These are phyloP conservation scores for Pseudogymnoascus sp. DNA, from an alignment of 2,329 filamentous ascomycete genomes.

Conservation along the genomic window DNA sequence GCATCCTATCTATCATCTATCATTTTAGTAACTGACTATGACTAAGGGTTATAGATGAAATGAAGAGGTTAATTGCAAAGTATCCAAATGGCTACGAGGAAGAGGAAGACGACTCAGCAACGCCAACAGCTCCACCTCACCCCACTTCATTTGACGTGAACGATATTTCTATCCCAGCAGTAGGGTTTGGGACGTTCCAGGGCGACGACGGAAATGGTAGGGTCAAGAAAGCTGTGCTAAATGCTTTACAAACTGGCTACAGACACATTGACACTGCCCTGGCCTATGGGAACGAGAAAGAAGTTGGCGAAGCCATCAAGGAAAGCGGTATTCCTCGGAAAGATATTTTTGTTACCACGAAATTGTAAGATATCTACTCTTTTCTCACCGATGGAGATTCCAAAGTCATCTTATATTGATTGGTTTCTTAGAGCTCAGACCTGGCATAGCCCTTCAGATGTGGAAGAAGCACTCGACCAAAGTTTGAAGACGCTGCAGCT, in stretches of 20 bases:
- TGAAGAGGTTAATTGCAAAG: slow-evolving; percentile 11
- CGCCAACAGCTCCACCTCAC: not conserved
- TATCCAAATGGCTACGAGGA: slow-evolving; percentile 12
- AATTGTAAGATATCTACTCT: slow-evolving; percentile 39
- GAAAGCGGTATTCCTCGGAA: slow-evolving; percentile 31
- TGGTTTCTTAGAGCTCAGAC: slow-evolving; percentile 63
- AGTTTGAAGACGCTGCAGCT: slow-evolving; percentile 74
- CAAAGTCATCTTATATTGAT: slow-evolving; percentile 52
- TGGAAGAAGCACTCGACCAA: slow-evolving; percentile 73
- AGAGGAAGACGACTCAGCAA: not conserved
- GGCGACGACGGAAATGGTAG: slow-evolving; percentile 17
- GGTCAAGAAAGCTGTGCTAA: slow-evolving; percentile 39
- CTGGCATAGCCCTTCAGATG: slow-evolving; percentile 51
- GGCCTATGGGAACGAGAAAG: slow-evolving; percentile 37
- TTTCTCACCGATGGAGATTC: slow-evolving; percentile 29
- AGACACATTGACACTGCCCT: slow-evolving; percentile 41
- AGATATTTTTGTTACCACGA: slow-evolving; percentile 42
- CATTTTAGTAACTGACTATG: not conserved
- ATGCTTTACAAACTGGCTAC: slow-evolving; percentile 37
- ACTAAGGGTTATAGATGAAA: slow-evolving; percentile 10
- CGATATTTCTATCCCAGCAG: slow-evolving; percentile 29
- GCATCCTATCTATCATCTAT: not conserved
- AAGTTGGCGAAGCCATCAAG: slow-evolving; percentile 34
- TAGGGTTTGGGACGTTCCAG: slow-evolving; percentile 36
- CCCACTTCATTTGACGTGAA: not conserved